phyloP scores from a whole-genome alignment of 768 basidiomycete species.

The Rhizopogon sp. region DNA sequence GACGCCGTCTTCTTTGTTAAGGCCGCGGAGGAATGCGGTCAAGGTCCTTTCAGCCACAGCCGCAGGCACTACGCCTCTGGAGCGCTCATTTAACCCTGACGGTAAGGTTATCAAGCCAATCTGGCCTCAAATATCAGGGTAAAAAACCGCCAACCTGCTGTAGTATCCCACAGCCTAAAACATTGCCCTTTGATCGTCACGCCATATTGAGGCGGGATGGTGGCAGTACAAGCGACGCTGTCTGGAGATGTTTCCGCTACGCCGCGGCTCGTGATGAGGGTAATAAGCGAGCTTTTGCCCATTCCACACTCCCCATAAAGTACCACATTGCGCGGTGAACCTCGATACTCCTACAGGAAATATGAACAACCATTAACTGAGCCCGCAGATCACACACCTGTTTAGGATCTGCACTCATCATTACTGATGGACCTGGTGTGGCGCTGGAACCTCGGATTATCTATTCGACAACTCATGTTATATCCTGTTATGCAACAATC shows the following conservation, averaged over 20 bases:
- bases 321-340: slow-evolving; percentile 26
- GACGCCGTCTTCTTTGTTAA: slow-evolving; percentile 21
- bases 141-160: slow-evolving; percentile 12
- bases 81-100: slow-evolving; percentile 27
- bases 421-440: not conserved
- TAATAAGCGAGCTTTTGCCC: slow-evolving; percentile 40
- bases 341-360: not conserved
- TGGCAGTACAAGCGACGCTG: slow-evolving; percentile 27
- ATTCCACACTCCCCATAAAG: slow-evolving; percentile 39
- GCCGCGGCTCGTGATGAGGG: slow-evolving; percentile 31
- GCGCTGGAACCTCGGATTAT: no score
- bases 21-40: slow-evolving; percentile 25
- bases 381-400: not conserved
- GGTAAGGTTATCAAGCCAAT: not conserved
- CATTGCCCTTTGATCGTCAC: slow-evolving; percentile 13
- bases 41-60: slow-evolving; percentile 21
- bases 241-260: slow-evolving; percentile 25
- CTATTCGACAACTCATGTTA: no score
- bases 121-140: no score
- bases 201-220: slow-evolving; percentile 15
- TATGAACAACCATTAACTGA: not conserved
- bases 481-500: no score
- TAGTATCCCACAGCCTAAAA: slow-evolving; percentile 30
- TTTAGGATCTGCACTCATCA: not conserved
- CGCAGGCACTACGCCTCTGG: slow-evolving; percentile 21